A percentile compares a stretch with the other conserved stretches of the same genome.
phyloP scores from a whole-genome alignment of 768 basidiomycete species.

The Pleurotus tuber-regium region DNA sequence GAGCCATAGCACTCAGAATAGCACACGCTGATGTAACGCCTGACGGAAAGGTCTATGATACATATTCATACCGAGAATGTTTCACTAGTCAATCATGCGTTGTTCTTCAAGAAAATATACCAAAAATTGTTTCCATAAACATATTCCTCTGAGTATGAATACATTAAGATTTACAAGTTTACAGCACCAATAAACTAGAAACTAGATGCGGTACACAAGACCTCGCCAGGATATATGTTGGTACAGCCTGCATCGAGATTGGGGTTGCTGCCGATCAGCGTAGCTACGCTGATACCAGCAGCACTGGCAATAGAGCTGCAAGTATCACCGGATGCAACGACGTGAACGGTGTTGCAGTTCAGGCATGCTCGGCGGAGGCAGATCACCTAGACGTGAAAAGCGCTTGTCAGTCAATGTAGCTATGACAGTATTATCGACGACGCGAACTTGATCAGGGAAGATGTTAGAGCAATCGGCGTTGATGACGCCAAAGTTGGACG shows the following conservation, averaged over 20 bases:
- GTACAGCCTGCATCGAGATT: slow-evolving; percentile 50
- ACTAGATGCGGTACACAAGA: slow-evolving; percentile 22
- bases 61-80: too few species aligned
- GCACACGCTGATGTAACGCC: too few species aligned
- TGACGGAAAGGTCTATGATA: too few species aligned
- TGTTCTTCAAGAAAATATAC: too few species aligned
- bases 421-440: neutral
- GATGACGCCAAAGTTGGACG: slow-evolving; percentile 46
- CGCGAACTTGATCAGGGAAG: slow-evolving; percentile 41
- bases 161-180: neutral
- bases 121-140: neutral
- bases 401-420: neutral
- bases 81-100: too few species aligned
- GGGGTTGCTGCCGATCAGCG: slow-evolving; percentile 61
- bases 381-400: slow-evolving; percentile 27
- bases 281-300: slow-evolving; percentile 41
- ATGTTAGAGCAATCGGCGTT: slow-evolving; percentile 57
- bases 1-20: too few species aligned
- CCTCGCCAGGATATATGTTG: slow-evolving; percentile 62
- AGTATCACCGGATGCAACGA: slow-evolving; percentile 43
- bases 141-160: neutral
- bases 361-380: slow-evolving; percentile 55
- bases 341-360: slow-evolving; percentile 54
- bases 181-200: neutral
- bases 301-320: slow-evolving; percentile 41